phyloP scores from a whole-genome alignment of 2,329 filamentous ascomycete genomes.

The Zasmidium angulare region DNA sequence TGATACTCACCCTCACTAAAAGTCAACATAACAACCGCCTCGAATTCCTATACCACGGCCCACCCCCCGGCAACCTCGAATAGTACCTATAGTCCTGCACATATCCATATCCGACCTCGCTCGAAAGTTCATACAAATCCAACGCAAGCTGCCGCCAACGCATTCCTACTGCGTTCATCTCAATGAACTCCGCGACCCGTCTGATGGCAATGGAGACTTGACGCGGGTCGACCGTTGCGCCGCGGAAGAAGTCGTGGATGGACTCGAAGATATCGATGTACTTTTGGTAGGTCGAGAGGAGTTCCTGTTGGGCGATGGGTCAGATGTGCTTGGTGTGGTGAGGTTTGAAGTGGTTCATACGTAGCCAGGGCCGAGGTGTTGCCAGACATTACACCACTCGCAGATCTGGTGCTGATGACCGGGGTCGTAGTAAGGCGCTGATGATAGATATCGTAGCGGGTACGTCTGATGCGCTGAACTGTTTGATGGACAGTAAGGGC shows the following conservation, averaged over 20 bases:
- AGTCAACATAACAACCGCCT: neutral
- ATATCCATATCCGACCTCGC: conserved; percentile 1
- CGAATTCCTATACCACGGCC: conserved; percentile 9
- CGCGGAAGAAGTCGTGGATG: conserved; percentile 14
- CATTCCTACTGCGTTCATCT: neutral
- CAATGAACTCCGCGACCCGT: conserved; percentile 7
- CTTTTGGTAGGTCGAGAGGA: conserved; percentile 4
- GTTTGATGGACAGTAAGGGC: conserved; percentile 11
- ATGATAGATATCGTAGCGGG: neutral
- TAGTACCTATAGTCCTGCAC: conserved; percentile 6
- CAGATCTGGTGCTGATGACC: conserved; percentile 12
- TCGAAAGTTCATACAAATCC: neutral
- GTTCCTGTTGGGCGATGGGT: conserved; percentile 2
- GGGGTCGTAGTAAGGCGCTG: conserved; percentile 4
- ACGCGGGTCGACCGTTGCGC: neutral
- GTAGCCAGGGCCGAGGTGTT: conserved; percentile 6
- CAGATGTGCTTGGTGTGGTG: neutral
- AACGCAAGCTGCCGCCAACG: conserved; percentile 5
- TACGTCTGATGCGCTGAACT: neutral
- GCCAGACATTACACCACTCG: conserved; percentile 14
- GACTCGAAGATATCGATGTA: conserved; percentile 8
- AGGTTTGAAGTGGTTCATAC: neutral
- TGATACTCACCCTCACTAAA: neutral
- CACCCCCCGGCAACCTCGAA: conserved; percentile 5
- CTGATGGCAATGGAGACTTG: conserved; percentile 6